A percentile compares a stretch with the other conserved stretches of the same genome.
Evolutionary conservation across 345 rosid species (phyloP).

Genomic region (Cardamine resedifolia): DNA sequence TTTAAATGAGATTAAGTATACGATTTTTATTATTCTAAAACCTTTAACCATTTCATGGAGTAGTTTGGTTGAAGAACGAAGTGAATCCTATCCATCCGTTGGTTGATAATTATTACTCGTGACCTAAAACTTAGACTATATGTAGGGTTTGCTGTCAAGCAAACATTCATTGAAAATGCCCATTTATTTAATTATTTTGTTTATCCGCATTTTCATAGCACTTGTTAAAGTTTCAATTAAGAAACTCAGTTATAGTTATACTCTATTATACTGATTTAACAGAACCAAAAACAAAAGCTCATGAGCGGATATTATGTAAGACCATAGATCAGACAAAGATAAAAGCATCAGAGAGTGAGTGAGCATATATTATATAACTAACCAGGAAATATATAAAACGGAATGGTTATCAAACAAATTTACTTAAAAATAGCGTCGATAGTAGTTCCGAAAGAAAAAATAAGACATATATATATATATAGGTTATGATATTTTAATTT

Average conservation of each 20-base stretch:
- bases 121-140: slow-evolving; percentile 37
- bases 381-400: slow-evolving; percentile 14
- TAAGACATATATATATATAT: background rate
- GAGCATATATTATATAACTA: background rate
- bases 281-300: no score
- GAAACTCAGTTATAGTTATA: background rate
- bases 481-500: no score
- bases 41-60: slow-evolving; percentile 6
- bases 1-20: background rate
- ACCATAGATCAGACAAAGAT: background rate
- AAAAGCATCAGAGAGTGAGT: background rate
- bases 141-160: slow-evolving; percentile 39
- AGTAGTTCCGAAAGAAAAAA: slow-evolving; percentile 11
- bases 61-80: slow-evolving; percentile 25
- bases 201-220: slow-evolving; percentile 16
- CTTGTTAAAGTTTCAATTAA: slow-evolving; percentile 15
- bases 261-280: no score
- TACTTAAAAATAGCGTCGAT: background rate
- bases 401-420: background rate
- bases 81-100: slow-evolving; percentile 23
- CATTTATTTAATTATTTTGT: slow-evolving; percentile 16
- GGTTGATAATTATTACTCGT: slow-evolving; percentile 35
- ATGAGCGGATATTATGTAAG: background rate
- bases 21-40: background rate
- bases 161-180: background rate